These are phyloP conservation scores for Candida qinlingensis DNA, from an alignment of 805 yeast species.

Conservation along the genomic window DNA sequence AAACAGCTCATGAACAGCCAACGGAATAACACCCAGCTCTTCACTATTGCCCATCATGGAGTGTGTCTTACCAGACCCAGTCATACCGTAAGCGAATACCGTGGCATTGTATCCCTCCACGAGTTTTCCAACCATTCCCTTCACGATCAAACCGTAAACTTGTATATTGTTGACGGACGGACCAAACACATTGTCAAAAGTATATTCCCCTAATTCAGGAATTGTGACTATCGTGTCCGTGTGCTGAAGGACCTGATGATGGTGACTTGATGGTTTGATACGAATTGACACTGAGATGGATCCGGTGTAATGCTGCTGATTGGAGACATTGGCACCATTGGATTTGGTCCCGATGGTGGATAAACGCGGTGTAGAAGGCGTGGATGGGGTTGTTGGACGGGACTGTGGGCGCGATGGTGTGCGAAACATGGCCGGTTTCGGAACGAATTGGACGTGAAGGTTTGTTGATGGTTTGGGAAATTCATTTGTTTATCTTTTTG, in stretches of 20 bases:
- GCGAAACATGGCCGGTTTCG: background rate
- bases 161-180: conserved; percentile 47
- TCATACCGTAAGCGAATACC: conserved; percentile 94
- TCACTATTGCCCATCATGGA: conserved; percentile 72
- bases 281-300: conserved; percentile 72
- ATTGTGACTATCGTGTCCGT: conserved; percentile 3
- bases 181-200: conserved; percentile 75
- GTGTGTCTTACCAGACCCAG: conserved; percentile 91
- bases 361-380: background rate
- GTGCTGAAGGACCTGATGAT: conserved; percentile 41
- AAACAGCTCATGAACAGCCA: conserved; percentile 68
- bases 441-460: background rate
- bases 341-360: background rate
- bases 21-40: conserved; percentile 75
- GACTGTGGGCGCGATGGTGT: background rate
- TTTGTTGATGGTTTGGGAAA: background rate
- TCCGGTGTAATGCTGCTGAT: conserved; percentile 32
- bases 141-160: conserved; percentile 56
- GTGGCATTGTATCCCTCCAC: conserved; percentile 81
- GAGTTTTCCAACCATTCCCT: conserved; percentile 46
- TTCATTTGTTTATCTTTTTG: background rate
- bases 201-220: conserved; percentile 57
- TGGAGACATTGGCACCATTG: background rate
- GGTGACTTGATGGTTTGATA: conserved; percentile 53
- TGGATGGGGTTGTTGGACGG: background rate